Conservation (phyloP, 129 eudicot species). For the Gnaphalium uliginosum region DNA sequence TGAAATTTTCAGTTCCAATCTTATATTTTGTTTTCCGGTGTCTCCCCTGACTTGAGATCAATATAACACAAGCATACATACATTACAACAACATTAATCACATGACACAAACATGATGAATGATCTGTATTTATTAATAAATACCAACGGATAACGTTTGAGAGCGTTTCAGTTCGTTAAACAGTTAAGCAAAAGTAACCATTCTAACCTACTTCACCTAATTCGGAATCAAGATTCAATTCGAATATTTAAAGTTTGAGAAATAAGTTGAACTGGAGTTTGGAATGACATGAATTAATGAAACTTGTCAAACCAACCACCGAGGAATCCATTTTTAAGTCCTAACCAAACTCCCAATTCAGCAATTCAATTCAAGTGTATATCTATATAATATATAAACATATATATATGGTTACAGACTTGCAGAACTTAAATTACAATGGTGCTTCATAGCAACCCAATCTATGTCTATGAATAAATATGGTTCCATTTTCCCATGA, state of each 20-base stretch:
- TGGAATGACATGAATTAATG: slow-evolving; percentile 23
- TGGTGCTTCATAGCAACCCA: slow-evolving; percentile 21
- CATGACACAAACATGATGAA: neutral
- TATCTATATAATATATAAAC: neutral
- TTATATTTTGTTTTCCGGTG: too few relatives aligned
- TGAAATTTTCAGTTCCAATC: too few relatives aligned
- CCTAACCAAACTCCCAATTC: slow-evolving; percentile 23
- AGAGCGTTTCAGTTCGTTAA: neutral
- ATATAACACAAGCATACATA: neutral
- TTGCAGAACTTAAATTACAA: slow-evolving; percentile 23
- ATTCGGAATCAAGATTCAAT: slow-evolving; percentile 18
- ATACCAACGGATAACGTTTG: neutral
- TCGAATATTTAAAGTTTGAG: slow-evolving; percentile 1
- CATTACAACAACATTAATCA: neutral
- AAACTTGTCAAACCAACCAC: slow-evolving; percentile 27
- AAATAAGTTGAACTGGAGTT: slow-evolving; percentile 1
- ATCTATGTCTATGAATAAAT: slow-evolving; percentile 18
- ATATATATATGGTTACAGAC: neutral
- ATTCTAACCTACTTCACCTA: slow-evolving; percentile 22
- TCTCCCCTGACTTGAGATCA: neutral
- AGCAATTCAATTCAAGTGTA: slow-evolving; percentile 21
- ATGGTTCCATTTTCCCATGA: slow-evolving; percentile 32
- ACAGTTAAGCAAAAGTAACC: slow-evolving; percentile 6
- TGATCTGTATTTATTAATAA: slow-evolving; percentile 4
- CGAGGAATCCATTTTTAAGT: slow-evolving; percentile 10